Evolutionary conservation across 2,329 filamentous ascomycete species (phyloP).

Genomic region (Ophiocordyceps robertsii): DNA sequence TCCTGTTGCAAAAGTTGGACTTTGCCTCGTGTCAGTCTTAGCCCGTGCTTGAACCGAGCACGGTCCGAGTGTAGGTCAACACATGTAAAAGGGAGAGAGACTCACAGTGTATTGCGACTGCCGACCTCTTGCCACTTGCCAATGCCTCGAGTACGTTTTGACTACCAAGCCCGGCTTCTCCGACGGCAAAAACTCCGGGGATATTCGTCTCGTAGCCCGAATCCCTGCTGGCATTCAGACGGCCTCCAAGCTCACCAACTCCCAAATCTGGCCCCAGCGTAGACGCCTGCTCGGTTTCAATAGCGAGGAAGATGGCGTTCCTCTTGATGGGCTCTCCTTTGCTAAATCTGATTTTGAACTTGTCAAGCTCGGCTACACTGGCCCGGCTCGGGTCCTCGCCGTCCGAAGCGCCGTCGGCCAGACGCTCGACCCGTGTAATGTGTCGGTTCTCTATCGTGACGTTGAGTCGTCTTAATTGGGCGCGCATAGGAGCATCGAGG

Average conservation of each 20-base stretch:
- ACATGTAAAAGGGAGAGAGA: too few relatives aligned
- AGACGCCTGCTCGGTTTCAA: slow-evolving; percentile 32
- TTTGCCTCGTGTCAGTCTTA: too few relatives aligned
- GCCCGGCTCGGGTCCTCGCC: slow-evolving; percentile 26
- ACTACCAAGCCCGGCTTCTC: slow-evolving; percentile 44
- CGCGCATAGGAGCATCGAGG: slow-evolving; percentile 26
- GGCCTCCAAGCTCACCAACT: slow-evolving; percentile 27
- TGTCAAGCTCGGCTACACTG: slow-evolving; percentile 33
- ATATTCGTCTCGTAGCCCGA: slow-evolving; percentile 36
- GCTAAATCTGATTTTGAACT: slow-evolving; percentile 40
- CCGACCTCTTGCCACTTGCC: slow-evolving; percentile 43
- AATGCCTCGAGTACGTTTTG: slow-evolving; percentile 50
- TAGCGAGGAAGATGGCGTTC: slow-evolving; percentile 38
- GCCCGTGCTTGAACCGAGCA: too few relatives aligned
- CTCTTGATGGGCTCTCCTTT: slow-evolving; percentile 30
- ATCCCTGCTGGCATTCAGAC: slow-evolving; percentile 25
- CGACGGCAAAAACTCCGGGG: slow-evolving; percentile 41
- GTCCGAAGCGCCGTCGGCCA: slow-evolving; percentile 24
- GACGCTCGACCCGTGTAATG: slow-evolving; percentile 32
- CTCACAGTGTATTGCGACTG: slow-evolving; percentile 43
- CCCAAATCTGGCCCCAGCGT: slow-evolving; percentile 31
- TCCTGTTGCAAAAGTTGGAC: too few relatives aligned
- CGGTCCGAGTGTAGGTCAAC: too few relatives aligned
- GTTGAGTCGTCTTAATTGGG: slow-evolving; percentile 34
- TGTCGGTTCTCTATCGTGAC: slow-evolving; percentile 42